Base-by-base conservation (phyloP, 2,329 filamentous ascomycete species). In the Rhinocladiella similis region DNA sequence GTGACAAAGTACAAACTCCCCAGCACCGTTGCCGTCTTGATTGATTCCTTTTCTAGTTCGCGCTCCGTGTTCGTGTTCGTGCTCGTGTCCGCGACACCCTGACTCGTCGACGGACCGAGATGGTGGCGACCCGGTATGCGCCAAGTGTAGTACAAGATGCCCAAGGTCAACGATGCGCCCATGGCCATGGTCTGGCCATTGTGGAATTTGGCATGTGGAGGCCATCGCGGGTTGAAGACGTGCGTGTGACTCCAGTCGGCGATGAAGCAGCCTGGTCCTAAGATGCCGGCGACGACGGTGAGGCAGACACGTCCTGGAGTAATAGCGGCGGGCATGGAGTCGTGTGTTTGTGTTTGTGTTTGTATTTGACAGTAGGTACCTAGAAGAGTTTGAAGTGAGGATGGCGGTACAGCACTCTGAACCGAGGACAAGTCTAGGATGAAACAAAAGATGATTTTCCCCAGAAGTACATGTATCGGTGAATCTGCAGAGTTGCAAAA, bases 111-210 rank as follows among this genome's bases (percentile, higher is more conserved):
- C n/a, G n/a, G n/a, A n/a, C n/a, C n/a, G n/a, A n/a, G n/a, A n/a
- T n/a, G 10, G 6, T 25, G 16, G 29, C 13, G 22, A 38, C 29
- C 16, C 12, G 18, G 46, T 6, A 9, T 14, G 29, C 47, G 47
- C 56, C 64, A 73, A 4, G 68, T 63, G 51, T 71, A 74, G 60
- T 74, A 79, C 0, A 75, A 54, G 7, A 70, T 74, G 1, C 68
- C 53, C 4, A 72, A 50, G 16, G 72, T 71, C 7, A 79, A 69
- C 13, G 69, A 53, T 0, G 76, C 59, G 1, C 77, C 76, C 47
- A 77, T 72, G 1, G 70, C 70, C 76, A 80, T 79, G 4, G 77
- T 80, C 63, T 80, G 78, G 2, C 75, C 77, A 60, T 79, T 80
- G 68, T 80, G 77, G 69, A 79, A 80, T 55, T 72, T 72, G 4